Conservation (phyloP, 441 rosid genomes). For the Eruca vesicaria region DNA sequence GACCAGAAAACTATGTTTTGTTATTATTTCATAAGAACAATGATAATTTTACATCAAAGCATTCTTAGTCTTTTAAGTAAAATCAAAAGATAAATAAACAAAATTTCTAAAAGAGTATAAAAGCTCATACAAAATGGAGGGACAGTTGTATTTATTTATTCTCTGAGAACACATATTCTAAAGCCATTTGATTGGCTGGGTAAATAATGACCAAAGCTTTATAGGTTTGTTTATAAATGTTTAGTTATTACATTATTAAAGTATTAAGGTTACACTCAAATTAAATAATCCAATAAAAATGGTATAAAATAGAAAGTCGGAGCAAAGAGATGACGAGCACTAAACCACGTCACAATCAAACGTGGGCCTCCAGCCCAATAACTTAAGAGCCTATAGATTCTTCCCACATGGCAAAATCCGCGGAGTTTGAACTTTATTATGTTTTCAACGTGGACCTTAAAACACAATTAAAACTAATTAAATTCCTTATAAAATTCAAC, state of each 20-base stretch:
- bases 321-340: slow-evolving; percentile 38
- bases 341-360: slow-evolving; percentile 22
- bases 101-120: no score
- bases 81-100: neutral
- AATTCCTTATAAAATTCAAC: neutral
- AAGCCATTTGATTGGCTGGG: neutral
- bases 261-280: neutral
- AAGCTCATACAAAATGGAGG: neutral
- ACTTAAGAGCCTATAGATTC: slow-evolving; percentile 1
- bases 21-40: neutral
- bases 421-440: slow-evolving; percentile 16
- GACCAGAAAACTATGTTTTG: neutral
- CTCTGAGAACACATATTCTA: neutral
- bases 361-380: slow-evolving; percentile 24
- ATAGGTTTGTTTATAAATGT: neutral
- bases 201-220: neutral
- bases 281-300: no score
- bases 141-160: neutral
- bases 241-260: neutral
- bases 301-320: neutral
- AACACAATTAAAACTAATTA: slow-evolving; percentile 7
- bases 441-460: slow-evolving; percentile 18
- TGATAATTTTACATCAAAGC: neutral
- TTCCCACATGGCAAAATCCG: slow-evolving; percentile 29
- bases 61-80: neutral